Percentiles rank a stretch among this genome's conserved stretches.
phyloP scores from a whole-genome alignment of 805 yeast species.

The Grigorovia jiainica region DNA sequence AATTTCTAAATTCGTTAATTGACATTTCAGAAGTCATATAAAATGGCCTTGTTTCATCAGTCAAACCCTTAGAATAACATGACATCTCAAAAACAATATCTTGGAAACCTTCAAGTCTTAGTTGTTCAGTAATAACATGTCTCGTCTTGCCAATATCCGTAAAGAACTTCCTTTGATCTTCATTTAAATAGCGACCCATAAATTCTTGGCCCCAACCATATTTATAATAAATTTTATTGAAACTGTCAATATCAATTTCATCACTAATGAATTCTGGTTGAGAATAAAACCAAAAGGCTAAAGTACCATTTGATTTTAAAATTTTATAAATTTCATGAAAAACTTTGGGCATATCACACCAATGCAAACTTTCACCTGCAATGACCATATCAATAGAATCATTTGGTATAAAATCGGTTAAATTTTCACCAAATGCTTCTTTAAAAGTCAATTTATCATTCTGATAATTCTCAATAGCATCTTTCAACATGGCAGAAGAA shows the following conservation, averaged over 20 bases:
- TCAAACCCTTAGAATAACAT: background rate
- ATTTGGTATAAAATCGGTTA: slow-evolving; percentile 6
- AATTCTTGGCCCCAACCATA: slow-evolving; percentile 41
- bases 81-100: slow-evolving; percentile 30
- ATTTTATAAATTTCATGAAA: slow-evolving; percentile 41
- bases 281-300: slow-evolving; percentile 65
- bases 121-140: slow-evolving; percentile 19
- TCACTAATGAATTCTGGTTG: slow-evolving; percentile 46
- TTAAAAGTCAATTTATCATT: slow-evolving; percentile 1
- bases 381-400: slow-evolving; percentile 45
- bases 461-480: slow-evolving; percentile 23
- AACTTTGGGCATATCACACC: slow-evolving; percentile 50
- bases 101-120: slow-evolving; percentile 21
- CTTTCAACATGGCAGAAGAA: slow-evolving; percentile 41
- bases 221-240: slow-evolving; percentile 42
- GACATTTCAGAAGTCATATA: slow-evolving; percentile 29
- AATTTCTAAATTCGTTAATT: slow-evolving; percentile 38
- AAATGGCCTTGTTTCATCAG: slow-evolving; percentile 22
- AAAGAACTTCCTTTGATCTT: slow-evolving; percentile 49
- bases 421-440: slow-evolving; percentile 5
- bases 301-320: slow-evolving; percentile 49
- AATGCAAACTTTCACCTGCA: slow-evolving; percentile 71
- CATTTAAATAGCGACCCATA: slow-evolving; percentile 63
- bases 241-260: slow-evolving; percentile 41
- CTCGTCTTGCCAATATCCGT: slow-evolving; percentile 4